Percentiles rank a stretch among this genome's conserved stretches.
phyloP scores from a whole-genome alignment of 2,329 filamentous ascomycete genomes.

The Epichloe sibirici region DNA sequence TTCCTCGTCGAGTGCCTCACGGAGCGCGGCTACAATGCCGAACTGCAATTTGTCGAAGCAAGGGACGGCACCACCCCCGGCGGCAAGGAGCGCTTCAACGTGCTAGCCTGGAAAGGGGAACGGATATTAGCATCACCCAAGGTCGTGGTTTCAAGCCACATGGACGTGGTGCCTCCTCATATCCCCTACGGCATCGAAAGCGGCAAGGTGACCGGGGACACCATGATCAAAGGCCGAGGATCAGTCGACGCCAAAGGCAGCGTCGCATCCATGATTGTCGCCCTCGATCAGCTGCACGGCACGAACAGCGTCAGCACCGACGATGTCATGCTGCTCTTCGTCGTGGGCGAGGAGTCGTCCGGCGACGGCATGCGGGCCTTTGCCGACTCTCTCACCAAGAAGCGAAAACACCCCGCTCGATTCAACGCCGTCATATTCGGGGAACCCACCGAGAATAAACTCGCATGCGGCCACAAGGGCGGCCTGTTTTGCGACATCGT shows the following conservation, averaged over 20 bases:
- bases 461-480: slow-evolving; percentile 88
- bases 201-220: slow-evolving; percentile 29
- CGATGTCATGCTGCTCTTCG: slow-evolving; percentile 50
- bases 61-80: slow-evolving; percentile 17
- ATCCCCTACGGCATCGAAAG: slow-evolving; percentile 53
- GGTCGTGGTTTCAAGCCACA: slow-evolving; percentile 66
- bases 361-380: slow-evolving; percentile 69
- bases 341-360: slow-evolving; percentile 71
- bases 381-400: slow-evolving; percentile 22
- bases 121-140: slow-evolving; percentile 34
- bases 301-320: slow-evolving; percentile 27
- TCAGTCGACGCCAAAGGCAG: slow-evolving; percentile 60
- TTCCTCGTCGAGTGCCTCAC: slow-evolving; percentile 58
- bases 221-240: slow-evolving; percentile 58
- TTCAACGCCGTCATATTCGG: slow-evolving; percentile 73
- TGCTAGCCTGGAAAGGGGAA: slow-evolving; percentile 53
- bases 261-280: slow-evolving; percentile 63
- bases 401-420: slow-evolving; percentile 19
- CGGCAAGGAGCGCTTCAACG: slow-evolving; percentile 45
- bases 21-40: slow-evolving; percentile 28
- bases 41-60: slow-evolving; percentile 28
- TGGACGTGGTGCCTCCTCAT: slow-evolving; percentile 65
- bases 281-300: slow-evolving; percentile 43
- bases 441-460: slow-evolving; percentile 80
- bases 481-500: slow-evolving; percentile 54